Conservation (phyloP, 306 rosid species). For the Myrica gale region DNA sequence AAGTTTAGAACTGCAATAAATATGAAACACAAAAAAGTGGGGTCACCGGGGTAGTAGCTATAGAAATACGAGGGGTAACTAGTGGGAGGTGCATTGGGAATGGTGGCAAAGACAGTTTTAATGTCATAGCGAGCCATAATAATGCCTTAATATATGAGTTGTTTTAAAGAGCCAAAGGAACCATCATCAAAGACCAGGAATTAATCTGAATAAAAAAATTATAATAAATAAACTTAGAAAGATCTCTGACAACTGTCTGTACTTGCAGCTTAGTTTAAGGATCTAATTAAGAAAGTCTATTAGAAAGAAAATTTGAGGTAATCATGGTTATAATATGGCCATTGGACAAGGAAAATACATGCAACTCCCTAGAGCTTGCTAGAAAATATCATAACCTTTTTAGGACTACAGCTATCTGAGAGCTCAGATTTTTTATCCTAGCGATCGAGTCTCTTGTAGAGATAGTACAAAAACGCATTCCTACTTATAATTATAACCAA, state of each 20-base stretch:
- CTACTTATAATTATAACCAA: no score
- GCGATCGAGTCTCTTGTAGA: no score
- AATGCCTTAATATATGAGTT: background rate
- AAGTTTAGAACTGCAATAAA: no score
- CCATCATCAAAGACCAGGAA: background rate
- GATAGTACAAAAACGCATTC: no score
- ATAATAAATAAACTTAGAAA: background rate
- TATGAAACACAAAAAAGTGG: background rate
- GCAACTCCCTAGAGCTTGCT: constrained; percentile 26
- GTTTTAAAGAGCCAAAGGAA: constrained; percentile 11
- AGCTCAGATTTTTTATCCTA: no score
- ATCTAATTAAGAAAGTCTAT: background rate
- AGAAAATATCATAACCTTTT: no score
- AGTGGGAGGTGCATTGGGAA: constrained; percentile 11
- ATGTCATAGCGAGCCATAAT: background rate
- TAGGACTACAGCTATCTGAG: no score
- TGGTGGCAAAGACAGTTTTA: constrained; percentile 18
- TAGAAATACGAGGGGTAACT: no score
- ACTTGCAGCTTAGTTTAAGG: background rate
- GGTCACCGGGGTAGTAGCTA: no score
- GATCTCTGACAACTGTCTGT: background rate
- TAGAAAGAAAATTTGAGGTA: background rate
- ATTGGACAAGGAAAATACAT: constrained; percentile 31
- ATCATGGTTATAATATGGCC: constrained; percentile 20
- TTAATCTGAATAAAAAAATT: background rate